Evolutionary conservation across 129 eudicot species (phyloP), one percentile per base, ranked within the genome.

Genomic region (Artemisia tridentata): DNA sequence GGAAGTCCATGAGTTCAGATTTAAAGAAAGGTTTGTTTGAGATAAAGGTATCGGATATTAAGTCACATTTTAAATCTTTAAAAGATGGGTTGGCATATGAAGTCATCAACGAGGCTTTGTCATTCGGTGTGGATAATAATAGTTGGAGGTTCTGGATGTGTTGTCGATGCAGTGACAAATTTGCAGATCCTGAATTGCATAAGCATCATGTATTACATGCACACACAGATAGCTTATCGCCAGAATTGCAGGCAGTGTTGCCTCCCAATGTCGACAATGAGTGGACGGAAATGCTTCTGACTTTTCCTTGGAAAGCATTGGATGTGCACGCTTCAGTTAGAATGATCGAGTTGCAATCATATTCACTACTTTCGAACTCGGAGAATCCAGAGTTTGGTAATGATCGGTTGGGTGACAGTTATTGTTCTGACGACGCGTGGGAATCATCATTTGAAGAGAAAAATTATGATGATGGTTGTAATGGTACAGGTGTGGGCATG

Each of bases 261-360:
- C 99, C 99, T 72, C 82, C 76, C 56, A 77, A 15, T 72, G 80
- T 90, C 14, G 89, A 86, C 19, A 78, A 54, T 75, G 97, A 90
- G 75, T 95, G 99, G 99, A 81, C 68, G n/a, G 86, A 95, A 72
- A 95, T 86, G 97, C 95, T 95, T 84, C 75, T 90, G 34, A 87
- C 78, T 46, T 88, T 84, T 68, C 50, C 85, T 12, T 95, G 99
- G 99, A 90, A 83, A 76, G 88, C 99, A 17, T 57, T 95, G 68
- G 97, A 95, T 67, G 75, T 82, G 62, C 75, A 68, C 81, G 91
- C 84, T 17, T 80, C 96, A 19, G 77, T 80, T 61, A 81, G 77
- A 55, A 86, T 88, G 90, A 79, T 85, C 21, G 85, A 81, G 9
- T 45, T 75, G 72, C 88, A 69, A 71, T 78, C 82, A 5, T 84